phyloP scores from a whole-genome alignment of 305 asterid species.

The Rubia balearica region DNA sequence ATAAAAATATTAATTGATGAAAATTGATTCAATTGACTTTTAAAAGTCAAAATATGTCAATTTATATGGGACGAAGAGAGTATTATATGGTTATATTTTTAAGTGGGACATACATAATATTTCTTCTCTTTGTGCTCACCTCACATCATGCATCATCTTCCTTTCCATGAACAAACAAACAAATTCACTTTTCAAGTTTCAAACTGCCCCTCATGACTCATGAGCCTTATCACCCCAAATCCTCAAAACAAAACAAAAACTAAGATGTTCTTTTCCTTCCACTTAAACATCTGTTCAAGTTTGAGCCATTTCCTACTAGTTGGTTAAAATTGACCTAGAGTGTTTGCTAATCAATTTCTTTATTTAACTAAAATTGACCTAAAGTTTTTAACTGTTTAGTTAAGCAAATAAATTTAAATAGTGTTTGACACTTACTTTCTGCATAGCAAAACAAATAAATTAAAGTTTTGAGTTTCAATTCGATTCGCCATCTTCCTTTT shows the following conservation, averaged over 20 bases:
- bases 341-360: too few relatives aligned
- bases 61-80: too few relatives aligned
- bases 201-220: background rate
- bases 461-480: too few relatives aligned
- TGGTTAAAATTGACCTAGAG: too few relatives aligned
- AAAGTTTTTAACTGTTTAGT: background rate
- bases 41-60: too few relatives aligned
- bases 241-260: conserved; percentile 1
- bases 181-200: background rate
- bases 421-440: background rate
- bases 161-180: background rate
- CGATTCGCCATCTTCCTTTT: too few relatives aligned
- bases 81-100: too few relatives aligned
- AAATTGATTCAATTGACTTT: too few relatives aligned
- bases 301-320: too few relatives aligned
- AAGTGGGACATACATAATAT: too few relatives aligned
- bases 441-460: too few relatives aligned
- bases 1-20: too few relatives aligned
- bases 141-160: conserved; percentile 8
- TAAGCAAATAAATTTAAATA: background rate
- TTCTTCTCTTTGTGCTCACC: background rate
- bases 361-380: background rate
- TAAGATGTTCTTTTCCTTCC: background rate
- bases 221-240: background rate
- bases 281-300: background rate